phyloP scores from a whole-genome alignment of 345 rosid species.

The Linum tenue region DNA sequence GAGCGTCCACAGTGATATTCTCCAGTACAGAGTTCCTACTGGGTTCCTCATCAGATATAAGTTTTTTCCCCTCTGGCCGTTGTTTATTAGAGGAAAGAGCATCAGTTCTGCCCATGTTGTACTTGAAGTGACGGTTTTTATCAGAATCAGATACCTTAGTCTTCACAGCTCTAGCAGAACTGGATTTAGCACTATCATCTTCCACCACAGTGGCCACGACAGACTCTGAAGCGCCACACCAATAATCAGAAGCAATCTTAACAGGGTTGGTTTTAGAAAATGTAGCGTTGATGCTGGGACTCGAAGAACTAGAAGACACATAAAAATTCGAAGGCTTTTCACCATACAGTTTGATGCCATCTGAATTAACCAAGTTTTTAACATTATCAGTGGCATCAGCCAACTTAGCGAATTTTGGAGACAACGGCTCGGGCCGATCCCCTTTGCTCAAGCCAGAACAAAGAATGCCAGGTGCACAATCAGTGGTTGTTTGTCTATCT shows the following conservation, averaged over 20 bases:
- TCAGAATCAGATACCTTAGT: conserved; percentile 13
- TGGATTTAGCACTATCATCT: conserved; percentile 20
- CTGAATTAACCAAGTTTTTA: conserved; percentile 23
- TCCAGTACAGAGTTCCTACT: conserved; percentile 15
- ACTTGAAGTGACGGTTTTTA: conserved; percentile 38
- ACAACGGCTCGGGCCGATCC: conserved; percentile 36
- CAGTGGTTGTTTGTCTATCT: conserved; percentile 30
- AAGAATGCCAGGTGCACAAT: conserved; percentile 24
- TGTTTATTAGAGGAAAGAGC: conserved; percentile 13
- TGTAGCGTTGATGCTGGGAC: conserved; percentile 12
- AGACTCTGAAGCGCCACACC: conserved; percentile 46
- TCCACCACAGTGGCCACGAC: conserved; percentile 17
- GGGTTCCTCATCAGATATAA: conserved; percentile 23
- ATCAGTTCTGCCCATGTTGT: conserved; percentile 24
- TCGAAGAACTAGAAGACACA: conserved; percentile 22
- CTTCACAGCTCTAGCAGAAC: conserved; percentile 18
- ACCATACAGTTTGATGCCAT: conserved; percentile 22
- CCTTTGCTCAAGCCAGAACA: conserved; percentile 27
- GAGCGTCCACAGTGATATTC: conserved; percentile 16
- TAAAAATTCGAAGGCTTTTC: conserved; percentile 20
- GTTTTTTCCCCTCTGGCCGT: conserved; percentile 20
- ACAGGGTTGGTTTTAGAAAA: conserved; percentile 22
- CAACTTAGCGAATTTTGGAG: conserved; percentile 69
- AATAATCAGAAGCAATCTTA: conserved; percentile 40
- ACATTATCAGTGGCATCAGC: conserved; percentile 45